Conservation (phyloP, 1,284 basidiomycete species). For the Sporisorium exsertum region DNA sequence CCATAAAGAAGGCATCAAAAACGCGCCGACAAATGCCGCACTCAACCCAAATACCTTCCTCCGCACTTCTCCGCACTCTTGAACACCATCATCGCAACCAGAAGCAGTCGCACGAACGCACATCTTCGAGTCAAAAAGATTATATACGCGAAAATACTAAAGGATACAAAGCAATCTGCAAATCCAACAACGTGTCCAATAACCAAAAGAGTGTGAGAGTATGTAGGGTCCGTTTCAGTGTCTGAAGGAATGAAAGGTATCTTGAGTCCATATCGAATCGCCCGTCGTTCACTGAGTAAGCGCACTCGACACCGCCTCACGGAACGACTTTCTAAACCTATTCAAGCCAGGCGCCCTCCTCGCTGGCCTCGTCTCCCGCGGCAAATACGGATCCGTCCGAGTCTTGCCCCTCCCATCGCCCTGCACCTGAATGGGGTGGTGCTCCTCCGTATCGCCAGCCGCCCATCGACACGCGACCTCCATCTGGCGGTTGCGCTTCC, state of each 20-base stretch:
- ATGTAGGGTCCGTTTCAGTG: neutral
- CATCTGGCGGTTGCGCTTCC: constrained; percentile 63
- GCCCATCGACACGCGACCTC: constrained; percentile 65
- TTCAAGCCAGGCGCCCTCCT: constrained; percentile 49
- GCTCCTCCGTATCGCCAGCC: constrained; percentile 63
- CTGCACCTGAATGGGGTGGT: constrained; percentile 59
- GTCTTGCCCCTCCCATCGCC: constrained; percentile 61
- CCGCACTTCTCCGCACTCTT: neutral
- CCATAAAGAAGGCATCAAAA: neutral
- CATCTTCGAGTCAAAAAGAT: neutral
- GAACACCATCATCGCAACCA: neutral
- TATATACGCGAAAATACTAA: neutral
- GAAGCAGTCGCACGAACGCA: neutral
- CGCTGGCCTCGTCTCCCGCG: constrained; percentile 52
- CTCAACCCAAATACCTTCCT: neutral
- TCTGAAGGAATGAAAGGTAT: neutral
- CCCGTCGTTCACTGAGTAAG: constrained; percentile 23
- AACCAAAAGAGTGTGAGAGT: neutral
- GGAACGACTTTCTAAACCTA: constrained; percentile 57
- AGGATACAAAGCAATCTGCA: neutral
- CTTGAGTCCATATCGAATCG: neutral
- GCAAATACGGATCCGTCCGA: constrained; percentile 57
- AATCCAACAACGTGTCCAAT: neutral
- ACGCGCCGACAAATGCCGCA: neutral
- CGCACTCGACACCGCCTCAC: constrained; percentile 57